Base-by-base conservation (phyloP, 139 green algal species). In the Yamagishiella unicocca region DNA sequence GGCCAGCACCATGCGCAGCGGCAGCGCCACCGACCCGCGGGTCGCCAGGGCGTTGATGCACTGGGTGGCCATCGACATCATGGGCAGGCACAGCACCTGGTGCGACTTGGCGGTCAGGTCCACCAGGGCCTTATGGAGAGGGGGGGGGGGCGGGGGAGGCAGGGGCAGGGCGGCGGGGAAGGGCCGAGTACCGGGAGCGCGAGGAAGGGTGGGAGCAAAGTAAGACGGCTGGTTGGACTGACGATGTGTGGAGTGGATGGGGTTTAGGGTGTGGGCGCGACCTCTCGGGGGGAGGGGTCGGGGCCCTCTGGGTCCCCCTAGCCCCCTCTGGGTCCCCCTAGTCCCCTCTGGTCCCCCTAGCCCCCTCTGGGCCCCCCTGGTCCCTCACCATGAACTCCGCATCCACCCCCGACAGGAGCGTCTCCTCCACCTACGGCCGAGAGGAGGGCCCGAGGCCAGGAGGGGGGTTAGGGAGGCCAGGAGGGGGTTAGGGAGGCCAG, bases 71-170 rank as follows among this genome's bases (percentile, higher is more conserved):
- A 84, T n/a, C 5, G 84, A 85, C 62, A 92, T 80, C 84, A 92
- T 74, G 53, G 89, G 89, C 64, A 92, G 68, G 42, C 77, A 70
- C 84, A 90, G 38, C 40, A 88, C 83, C 55, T 91, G 88, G 68
- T 91, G 83, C 27, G 42, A 80, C 37, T 79, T 89, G 88, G 67
- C 53, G 54, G 76, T 80, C 0, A 91, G 62, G 72, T 90, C 87
- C 38, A 76, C 58, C 14, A 90, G 72, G 5, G 38, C 76, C 76
- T 83, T 66, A 46, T 37, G 37, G 33, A 3, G 50, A 2, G 29
- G n/a, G 7, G 31, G 73, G 53, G 75, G 4, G 68, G 9, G 35
- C 64, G 46, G 31, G 40, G 40, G 38, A 50, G 42, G 78, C 74
- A 82, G 31, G 10, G 45, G 74, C 46, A 64, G n/a, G n/a, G n/a